Percentiles rank a stretch among this genome's conserved stretches.
Evolutionary conservation across 2,329 filamentous ascomycete species (phyloP).

Genomic region (Ramularia collo-cygni): DNA sequence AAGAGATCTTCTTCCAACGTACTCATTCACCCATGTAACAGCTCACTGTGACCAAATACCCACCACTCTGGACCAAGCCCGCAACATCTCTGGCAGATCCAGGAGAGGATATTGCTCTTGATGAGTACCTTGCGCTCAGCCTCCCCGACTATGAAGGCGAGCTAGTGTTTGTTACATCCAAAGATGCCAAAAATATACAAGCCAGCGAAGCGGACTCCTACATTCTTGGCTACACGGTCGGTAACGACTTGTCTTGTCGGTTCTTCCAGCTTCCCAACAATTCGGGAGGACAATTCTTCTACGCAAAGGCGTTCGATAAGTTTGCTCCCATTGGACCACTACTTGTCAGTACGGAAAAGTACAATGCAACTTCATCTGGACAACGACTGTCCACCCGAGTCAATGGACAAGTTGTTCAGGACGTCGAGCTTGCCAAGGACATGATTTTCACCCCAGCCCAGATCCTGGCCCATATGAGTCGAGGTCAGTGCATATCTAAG

Average conservation of each 20-base stretch:
- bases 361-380: conserved; percentile 34
- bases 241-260: conserved; percentile 51
- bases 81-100: conserved; percentile 9
- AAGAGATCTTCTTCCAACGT: not conserved
- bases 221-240: conserved; percentile 48
- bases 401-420: conserved; percentile 41
- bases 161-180: conserved; percentile 9
- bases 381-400: conserved; percentile 41
- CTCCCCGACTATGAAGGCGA: conserved; percentile 8
- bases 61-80: conserved; percentile 12
- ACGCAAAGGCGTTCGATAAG: conserved; percentile 52
- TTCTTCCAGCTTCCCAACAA: conserved; percentile 47
- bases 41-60: conserved; percentile 5
- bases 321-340: conserved; percentile 48
- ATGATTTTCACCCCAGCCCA: conserved; percentile 23
- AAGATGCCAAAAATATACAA: conserved; percentile 36
- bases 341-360: conserved; percentile 37
- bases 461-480: conserved; percentile 30
- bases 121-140: conserved; percentile 8
- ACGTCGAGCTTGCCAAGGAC: conserved; percentile 31
- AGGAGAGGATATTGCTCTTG: conserved; percentile 7
- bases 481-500: conserved; percentile 34
- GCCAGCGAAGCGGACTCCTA: conserved; percentile 41
- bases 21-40: not conserved
- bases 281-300: conserved; percentile 50